Conservation (phyloP, 116 monocot species). For the Zostera marina region DNA sequence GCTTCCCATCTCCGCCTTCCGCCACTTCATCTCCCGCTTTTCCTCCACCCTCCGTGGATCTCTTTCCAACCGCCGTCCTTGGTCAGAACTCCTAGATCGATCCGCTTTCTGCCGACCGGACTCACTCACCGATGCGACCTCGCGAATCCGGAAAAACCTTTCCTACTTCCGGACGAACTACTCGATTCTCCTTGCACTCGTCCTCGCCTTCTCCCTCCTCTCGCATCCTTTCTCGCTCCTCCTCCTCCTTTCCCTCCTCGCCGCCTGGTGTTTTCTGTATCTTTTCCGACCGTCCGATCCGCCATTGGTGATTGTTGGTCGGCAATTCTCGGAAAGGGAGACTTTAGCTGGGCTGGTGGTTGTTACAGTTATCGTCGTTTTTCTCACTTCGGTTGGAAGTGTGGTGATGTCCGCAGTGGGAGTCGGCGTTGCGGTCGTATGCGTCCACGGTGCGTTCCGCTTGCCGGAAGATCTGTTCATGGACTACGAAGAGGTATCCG, state of each 20-base stretch:
- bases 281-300: constrained; percentile 48
- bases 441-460: constrained; percentile 56
- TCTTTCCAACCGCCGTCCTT: constrained; percentile 4
- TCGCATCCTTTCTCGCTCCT: constrained; percentile 64
- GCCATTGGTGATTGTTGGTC: constrained; percentile 58
- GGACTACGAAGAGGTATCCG: constrained; percentile 7
- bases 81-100: constrained; percentile 10
- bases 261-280: constrained; percentile 42
- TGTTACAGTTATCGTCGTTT: constrained; percentile 41
- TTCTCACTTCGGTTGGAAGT: constrained; percentile 70
- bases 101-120: constrained; percentile 48
- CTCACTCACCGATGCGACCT: constrained; percentile 53
- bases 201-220: constrained; percentile 62
- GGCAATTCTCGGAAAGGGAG: constrained; percentile 59
- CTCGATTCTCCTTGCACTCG: constrained; percentile 32
- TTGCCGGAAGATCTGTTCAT: constrained; percentile 46
- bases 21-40: constrained; percentile 8
- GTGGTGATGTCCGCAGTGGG: constrained; percentile 55
- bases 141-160: constrained; percentile 70
- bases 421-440: constrained; percentile 45
- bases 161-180: constrained; percentile 83
- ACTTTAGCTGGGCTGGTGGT: constrained; percentile 48
- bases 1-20: background rate
- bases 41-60: constrained; percentile 1
- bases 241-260: constrained; percentile 54